A percentile compares a stretch with the other conserved stretches of the same genome.
Evolutionary conservation across 1,284 basidiomycete genomes (phyloP).

Genomic region (Malassezia slooffiae): DNA sequence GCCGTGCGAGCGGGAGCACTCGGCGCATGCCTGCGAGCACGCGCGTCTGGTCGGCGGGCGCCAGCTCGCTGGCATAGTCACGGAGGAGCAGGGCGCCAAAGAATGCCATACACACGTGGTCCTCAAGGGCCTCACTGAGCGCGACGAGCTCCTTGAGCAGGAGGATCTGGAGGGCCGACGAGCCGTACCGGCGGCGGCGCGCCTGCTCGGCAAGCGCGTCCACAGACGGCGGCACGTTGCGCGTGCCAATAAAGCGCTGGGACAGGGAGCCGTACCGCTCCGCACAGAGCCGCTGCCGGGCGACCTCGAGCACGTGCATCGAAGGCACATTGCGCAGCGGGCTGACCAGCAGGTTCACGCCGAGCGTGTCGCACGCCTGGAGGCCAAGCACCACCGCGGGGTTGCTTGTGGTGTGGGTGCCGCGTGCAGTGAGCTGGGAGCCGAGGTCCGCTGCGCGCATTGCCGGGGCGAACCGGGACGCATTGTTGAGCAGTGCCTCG

Average conservation of each 20-base stretch:
- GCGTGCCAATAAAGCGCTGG: background rate
- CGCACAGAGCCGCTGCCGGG: conserved; percentile 19
- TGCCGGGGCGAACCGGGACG: too few relatives aligned
- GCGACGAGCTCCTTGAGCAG: conserved; percentile 79
- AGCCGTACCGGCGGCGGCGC: conserved; percentile 55
- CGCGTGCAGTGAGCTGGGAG: too few relatives aligned
- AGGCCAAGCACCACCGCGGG: conserved; percentile 37
- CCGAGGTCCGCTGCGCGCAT: too few relatives aligned
- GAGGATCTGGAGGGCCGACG: conserved; percentile 84
- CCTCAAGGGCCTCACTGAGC: conserved; percentile 79
- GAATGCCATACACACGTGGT: conserved; percentile 50
- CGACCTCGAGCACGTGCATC: conserved; percentile 30
- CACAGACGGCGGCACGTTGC: too few relatives aligned
- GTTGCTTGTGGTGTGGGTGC: too few relatives aligned
- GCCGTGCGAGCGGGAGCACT: conserved; percentile 31
- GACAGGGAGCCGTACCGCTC: conserved; percentile 8
- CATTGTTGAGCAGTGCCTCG: conserved; percentile 5
- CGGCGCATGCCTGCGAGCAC: conserved; percentile 34
- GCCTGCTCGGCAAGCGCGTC: background rate
- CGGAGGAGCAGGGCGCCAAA: conserved; percentile 25
- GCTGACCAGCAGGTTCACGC: conserved; percentile 33
- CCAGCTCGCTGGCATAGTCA: conserved; percentile 18
- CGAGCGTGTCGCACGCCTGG: conserved; percentile 40
- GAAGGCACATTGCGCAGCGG: conserved; percentile 25
- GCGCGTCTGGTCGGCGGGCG: conserved; percentile 32